Evolutionary conservation across 2,329 filamentous ascomycete species (phyloP).

Genomic region (Botryotinia narcissicola): DNA sequence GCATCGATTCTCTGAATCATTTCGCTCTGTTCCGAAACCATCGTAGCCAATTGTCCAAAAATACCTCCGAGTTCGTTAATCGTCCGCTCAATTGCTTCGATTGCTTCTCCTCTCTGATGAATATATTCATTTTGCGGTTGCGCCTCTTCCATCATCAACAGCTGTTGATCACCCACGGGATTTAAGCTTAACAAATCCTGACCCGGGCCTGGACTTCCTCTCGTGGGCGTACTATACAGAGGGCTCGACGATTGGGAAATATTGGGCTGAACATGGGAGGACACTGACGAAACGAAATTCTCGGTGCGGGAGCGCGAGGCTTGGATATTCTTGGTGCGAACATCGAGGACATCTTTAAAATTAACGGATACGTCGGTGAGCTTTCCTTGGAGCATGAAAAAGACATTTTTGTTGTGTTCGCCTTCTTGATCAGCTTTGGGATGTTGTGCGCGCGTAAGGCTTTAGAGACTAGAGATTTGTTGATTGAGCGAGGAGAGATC

Average conservation of each 20-base stretch:
- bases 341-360: slow-evolving; percentile 96
- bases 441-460: slow-evolving; percentile 73
- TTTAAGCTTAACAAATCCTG: slow-evolving; percentile 80
- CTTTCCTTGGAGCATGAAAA: slow-evolving; percentile 86
- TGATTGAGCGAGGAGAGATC: slow-evolving; percentile 83
- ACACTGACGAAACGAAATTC: slow-evolving; percentile 92
- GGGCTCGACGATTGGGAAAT: slow-evolving; percentile 77
- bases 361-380: slow-evolving; percentile 89
- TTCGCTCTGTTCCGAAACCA: slow-evolving; percentile 96
- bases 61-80: slow-evolving; percentile 90
- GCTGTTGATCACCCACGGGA: slow-evolving; percentile 79
- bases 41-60: slow-evolving; percentile 89
- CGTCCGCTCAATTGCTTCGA: slow-evolving; percentile 93
- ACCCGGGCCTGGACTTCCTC: slow-evolving; percentile 62
- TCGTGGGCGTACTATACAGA: slow-evolving; percentile 75
- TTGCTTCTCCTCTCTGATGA: slow-evolving; percentile 88
- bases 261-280: slow-evolving; percentile 67
- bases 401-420: slow-evolving; percentile 97
- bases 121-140: slow-evolving; percentile 85
- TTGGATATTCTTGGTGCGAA: slow-evolving; percentile 96
- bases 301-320: slow-evolving; percentile 88
- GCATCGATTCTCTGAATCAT: slow-evolving; percentile 98
- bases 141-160: slow-evolving; percentile 91
- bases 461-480: slow-evolving; percentile 81
- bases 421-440: slow-evolving; percentile 74